A percentile compares a stretch with the other conserved stretches of the same genome.
Conservation (phyloP, 345 rosid species). For the Boechera divaricarpa region DNA sequence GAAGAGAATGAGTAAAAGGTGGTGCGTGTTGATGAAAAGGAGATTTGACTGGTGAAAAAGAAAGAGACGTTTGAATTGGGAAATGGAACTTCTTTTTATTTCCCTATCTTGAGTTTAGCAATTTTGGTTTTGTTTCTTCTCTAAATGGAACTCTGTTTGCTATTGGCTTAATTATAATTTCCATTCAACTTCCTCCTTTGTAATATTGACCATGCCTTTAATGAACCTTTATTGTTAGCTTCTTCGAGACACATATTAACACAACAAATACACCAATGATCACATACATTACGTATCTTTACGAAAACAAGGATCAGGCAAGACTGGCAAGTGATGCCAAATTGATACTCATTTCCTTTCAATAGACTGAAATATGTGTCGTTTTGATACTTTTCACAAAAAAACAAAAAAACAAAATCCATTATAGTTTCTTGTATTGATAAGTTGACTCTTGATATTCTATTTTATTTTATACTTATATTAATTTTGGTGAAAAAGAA, state of each 20-base stretch:
- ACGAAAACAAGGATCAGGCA: not conserved
- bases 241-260: not conserved
- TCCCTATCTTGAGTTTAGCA: conserved; percentile 28
- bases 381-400: no score
- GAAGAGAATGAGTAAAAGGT: conserved; percentile 37
- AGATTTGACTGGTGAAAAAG: conserved; percentile 52
- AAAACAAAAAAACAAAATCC: no score
- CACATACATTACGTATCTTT: not conserved
- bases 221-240: conserved; percentile 1
- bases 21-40: conserved; percentile 52
- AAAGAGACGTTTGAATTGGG: conserved; percentile 52
- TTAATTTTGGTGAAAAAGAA: not conserved
- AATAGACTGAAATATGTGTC: no score
- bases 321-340: conserved; percentile 23
- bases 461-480: not conserved
- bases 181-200: not conserved
- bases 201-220: conserved; percentile 22
- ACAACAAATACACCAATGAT: not conserved
- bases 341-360: not conserved
- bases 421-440: not conserved
- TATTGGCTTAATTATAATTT: conserved; percentile 28
- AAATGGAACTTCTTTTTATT: conserved; percentile 40
- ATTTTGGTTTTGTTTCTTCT: conserved; percentile 19
- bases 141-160: conserved; percentile 11
- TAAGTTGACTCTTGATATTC: not conserved